These are phyloP conservation scores for Dinochytrium kinnereticum DNA, from an alignment of 371 early-diverging fungal genomes.

Conservation along the genomic window DNA sequence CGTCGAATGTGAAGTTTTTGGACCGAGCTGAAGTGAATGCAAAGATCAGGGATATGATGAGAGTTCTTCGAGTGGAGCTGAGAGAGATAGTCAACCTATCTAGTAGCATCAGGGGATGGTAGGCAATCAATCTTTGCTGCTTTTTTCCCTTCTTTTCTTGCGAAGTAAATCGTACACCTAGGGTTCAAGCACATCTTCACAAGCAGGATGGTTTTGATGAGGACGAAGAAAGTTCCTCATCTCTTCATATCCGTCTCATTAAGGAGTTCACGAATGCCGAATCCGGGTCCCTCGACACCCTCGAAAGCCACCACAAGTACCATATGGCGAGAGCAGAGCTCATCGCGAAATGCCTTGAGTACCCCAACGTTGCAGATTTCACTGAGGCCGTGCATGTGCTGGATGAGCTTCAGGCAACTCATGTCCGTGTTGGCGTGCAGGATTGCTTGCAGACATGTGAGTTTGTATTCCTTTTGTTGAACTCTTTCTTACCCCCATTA, in stretches of 20 bases:
- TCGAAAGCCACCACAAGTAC: conserved; percentile 7
- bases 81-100: neutral
- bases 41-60: neutral
- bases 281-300: neutral
- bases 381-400: neutral
- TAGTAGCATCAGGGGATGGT: neutral
- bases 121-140: no score
- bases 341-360: conserved; percentile 9
- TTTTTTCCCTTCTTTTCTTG: no score
- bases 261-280: neutral
- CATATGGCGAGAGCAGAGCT: neutral
- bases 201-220: neutral
- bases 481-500: neutral
- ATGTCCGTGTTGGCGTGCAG: neutral
- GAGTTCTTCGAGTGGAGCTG: neutral
- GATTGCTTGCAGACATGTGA: conserved; percentile 11
- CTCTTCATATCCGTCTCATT: neutral
- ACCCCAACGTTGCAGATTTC: conserved; percentile 1
- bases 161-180: no score
- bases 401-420: neutral
- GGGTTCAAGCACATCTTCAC: neutral
- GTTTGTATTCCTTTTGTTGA: neutral
- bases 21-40: conserved; percentile 1
- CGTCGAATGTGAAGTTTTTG: neutral
- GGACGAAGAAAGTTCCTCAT: neutral